Base-by-base conservation (phyloP, 1,139 yeast genomes). In the Diutina neorugosa region DNA sequence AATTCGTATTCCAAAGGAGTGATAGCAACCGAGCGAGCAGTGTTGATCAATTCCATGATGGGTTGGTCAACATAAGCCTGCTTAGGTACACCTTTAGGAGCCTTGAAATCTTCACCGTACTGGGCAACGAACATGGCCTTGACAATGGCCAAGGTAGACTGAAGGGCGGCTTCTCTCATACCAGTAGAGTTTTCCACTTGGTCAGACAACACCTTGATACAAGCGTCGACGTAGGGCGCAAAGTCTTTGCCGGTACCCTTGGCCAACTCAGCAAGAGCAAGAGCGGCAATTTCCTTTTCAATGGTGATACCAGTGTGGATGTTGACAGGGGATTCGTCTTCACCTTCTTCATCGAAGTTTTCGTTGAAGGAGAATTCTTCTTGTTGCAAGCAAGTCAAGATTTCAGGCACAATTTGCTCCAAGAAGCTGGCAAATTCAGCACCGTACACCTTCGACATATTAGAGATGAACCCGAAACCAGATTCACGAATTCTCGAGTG, bases 211-310 rank as follows among this genome's bases (percentile, higher is more conserved):
- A 80, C 77, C 58, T 77, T 76, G 60, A 88, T 71, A 25, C 94
- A 77, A 58, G 80, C 77, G 66, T 86, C 91, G 58, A 90, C 84
- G 64, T 81, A 91, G 61, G 84, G 84, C 61, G 82, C 80, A 70
- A 93, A 90, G 54, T 81, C 82, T 58, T 80, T 82, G 62, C 90
- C 89, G 53, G 96, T 85, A 60, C 96, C 96, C 56, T 78, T 69
- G 57, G 96, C 96, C 65, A 93, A 79, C 64, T 93, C 97, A 51
- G 90, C 84, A 61, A 93, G 73, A 21, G 97, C 95, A 64, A 91
- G 94, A 51, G 94, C 80, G n/a, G 97, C 96, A 62, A 88, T 90
- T 74, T 93, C 98, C 73, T 93, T 93, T 73, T 93, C 98, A 63
- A 88, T 86, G 59, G 97, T 89, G 63, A 93, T 83, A 74, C 96